Percentiles rank a stretch among this genome's conserved stretches.
phyloP scores from a whole-genome alignment of 1,284 basidiomycete species.

The Inonotus hispidus region DNA sequence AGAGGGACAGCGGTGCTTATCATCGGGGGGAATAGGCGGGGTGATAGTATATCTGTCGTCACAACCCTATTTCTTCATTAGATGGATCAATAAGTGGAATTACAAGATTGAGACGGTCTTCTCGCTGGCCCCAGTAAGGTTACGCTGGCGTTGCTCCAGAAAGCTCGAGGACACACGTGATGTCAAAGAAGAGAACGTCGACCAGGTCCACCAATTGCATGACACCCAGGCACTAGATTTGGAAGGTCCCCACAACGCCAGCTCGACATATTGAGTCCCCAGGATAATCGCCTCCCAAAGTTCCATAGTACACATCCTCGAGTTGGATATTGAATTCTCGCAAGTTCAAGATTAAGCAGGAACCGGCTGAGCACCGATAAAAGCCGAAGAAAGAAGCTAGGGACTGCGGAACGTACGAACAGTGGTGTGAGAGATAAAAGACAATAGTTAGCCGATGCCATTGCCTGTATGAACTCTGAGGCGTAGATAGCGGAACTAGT shows the following conservation, averaged over 20 bases:
- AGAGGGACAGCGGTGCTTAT: not conserved
- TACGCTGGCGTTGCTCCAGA: not conserved
- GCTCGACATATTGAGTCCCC: not conserved
- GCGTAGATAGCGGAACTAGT: not conserved
- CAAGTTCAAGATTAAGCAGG: not conserved
- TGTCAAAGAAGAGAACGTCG: not conserved
- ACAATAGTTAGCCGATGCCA: not conserved
- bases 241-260: not conserved
- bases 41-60: too few relatives aligned
- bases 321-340: not conserved
- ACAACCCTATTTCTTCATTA: not conserved
- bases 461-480: not conserved
- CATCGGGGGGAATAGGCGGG: not conserved
- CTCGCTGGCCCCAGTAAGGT: not conserved
- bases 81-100: not conserved
- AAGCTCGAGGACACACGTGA: not conserved
- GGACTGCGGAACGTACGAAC: not conserved
- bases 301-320: not conserved
- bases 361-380: not conserved
- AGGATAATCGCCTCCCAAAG: not conserved
- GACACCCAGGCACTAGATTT: not conserved
- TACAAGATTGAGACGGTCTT: not conserved
- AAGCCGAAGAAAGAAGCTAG: not conserved
- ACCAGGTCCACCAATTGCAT: not conserved
- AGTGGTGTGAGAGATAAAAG: not conserved